A percentile compares a stretch with the other conserved stretches of the same genome.
phyloP scores from a whole-genome alignment of 1,284 basidiomycete species.

The Agaricales sp. region DNA sequence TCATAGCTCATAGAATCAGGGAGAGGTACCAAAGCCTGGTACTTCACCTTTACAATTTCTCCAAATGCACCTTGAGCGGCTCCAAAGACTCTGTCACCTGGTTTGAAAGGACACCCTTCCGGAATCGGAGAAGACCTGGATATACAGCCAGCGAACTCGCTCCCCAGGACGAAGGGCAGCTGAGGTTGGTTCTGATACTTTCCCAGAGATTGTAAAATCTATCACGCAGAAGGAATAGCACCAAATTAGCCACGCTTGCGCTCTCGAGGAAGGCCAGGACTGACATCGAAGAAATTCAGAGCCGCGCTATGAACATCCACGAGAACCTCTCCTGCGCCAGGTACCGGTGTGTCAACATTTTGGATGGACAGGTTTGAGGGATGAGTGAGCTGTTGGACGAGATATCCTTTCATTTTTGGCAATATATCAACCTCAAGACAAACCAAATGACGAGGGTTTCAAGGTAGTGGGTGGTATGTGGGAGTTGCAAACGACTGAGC shows the following conservation, averaged over 20 bases:
- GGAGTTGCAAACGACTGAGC: too few species aligned
- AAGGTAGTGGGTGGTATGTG: too few species aligned
- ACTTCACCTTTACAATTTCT: conserved; percentile 54
- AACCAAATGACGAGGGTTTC: too few species aligned
- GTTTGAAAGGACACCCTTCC: conserved; percentile 67
- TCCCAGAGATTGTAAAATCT: conserved; percentile 82
- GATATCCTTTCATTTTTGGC: conserved; percentile 71
- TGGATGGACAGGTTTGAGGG: conserved; percentile 58
- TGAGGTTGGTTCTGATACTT: conserved; percentile 82
- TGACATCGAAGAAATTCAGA: conserved; percentile 74
- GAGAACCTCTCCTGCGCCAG: conserved; percentile 52
- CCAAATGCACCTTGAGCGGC: conserved; percentile 74
- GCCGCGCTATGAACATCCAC: conserved; percentile 76
- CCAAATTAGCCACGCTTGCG: neutral
- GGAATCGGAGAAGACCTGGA: conserved; percentile 73
- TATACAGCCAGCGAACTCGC: conserved; percentile 82
- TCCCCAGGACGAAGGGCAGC: conserved; percentile 75
- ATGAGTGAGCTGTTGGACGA: conserved; percentile 64
- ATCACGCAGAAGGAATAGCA: conserved; percentile 1
- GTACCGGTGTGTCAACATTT: conserved; percentile 46
- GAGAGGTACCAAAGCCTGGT: conserved; percentile 27
- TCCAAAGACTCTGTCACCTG: conserved; percentile 87
- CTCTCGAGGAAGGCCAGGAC: conserved; percentile 12
- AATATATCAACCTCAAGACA: too few species aligned
- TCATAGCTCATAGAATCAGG: conserved; percentile 27